These are phyloP conservation scores for Suillus tomentosus DNA, from an alignment of 768 basidiomycete genomes.

Conservation along the genomic window DNA sequence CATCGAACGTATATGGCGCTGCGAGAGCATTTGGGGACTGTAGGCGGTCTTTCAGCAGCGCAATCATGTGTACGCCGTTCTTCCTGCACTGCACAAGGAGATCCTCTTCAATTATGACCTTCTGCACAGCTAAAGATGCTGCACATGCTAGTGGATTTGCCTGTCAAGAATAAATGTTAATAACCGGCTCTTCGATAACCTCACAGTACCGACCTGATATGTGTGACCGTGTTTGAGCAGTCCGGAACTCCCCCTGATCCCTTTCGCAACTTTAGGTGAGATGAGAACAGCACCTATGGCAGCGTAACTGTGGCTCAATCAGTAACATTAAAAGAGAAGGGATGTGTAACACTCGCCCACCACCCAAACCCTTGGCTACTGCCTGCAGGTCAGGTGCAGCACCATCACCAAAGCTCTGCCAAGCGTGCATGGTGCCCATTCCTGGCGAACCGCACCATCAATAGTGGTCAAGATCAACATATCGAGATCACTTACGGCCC, in stretches of 20 bases:
- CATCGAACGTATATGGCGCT: slow-evolving; percentile 71
- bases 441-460: slow-evolving; percentile 41
- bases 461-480: background rate
- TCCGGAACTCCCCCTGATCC: slow-evolving; percentile 67
- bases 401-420: slow-evolving; percentile 82
- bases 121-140: slow-evolving; percentile 80
- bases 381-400: slow-evolving; percentile 83
- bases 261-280: slow-evolving; percentile 68
- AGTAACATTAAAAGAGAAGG: background rate
- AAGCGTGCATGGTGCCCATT: slow-evolving; percentile 85
- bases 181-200: background rate
- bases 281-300: slow-evolving; percentile 83
- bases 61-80: slow-evolving; percentile 63
- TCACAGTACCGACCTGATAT: slow-evolving; percentile 56
- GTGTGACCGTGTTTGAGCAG: slow-evolving; percentile 86
- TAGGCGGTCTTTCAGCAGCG: slow-evolving; percentile 56
- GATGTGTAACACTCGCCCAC: slow-evolving; percentile 56
- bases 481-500: slow-evolving; percentile 62
- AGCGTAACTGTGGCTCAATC: slow-evolving; percentile 55
- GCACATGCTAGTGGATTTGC: slow-evolving; percentile 77
- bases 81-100: slow-evolving; percentile 64
- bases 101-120: slow-evolving; percentile 67
- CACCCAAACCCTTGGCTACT: slow-evolving; percentile 87
- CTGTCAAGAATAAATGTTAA: slow-evolving; percentile 35
- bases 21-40: slow-evolving; percentile 55